These are phyloP conservation scores for Davidsoniella neocaledoniae DNA, from an alignment of 2,329 filamentous ascomycete species.

Conservation along the genomic window DNA sequence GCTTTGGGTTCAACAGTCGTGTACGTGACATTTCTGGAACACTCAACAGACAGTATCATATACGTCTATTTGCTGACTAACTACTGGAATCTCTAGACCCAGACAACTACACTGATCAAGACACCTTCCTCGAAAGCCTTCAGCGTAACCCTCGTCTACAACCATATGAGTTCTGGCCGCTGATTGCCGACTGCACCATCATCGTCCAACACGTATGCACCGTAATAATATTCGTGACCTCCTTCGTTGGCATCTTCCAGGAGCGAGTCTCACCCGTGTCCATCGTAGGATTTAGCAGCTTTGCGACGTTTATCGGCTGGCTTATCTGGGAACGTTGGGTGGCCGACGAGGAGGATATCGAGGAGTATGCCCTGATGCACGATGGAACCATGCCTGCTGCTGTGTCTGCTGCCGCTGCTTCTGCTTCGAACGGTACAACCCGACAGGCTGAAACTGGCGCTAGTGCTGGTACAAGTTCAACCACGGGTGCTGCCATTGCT, in stretches of 20 bases:
- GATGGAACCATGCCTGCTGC: slow-evolving; percentile 15
- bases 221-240: slow-evolving; percentile 85
- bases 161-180: slow-evolving; percentile 95
- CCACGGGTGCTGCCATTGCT: slow-evolving; percentile 5
- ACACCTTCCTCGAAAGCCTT: slow-evolving; percentile 88
- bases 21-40: slow-evolving; percentile 29
- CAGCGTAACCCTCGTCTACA: slow-evolving; percentile 86
- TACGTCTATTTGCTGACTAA: neutral
- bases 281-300: slow-evolving; percentile 69
- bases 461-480: neutral
- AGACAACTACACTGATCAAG: slow-evolving; percentile 97
- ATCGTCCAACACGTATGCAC: slow-evolving; percentile 95
- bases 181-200: slow-evolving; percentile 87
- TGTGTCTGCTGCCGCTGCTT: neutral
- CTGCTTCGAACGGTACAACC: neutral
- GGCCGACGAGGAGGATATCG: slow-evolving; percentile 44
- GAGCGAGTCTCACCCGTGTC: slow-evolving; percentile 79
- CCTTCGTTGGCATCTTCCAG: slow-evolving; percentile 79
- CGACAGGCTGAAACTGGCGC: neutral
- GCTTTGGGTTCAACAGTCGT: slow-evolving; percentile 94
- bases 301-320: slow-evolving; percentile 76
- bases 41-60: neutral
- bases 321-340: slow-evolving; percentile 85
- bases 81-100: slow-evolving; percentile 41
- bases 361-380: slow-evolving; percentile 21